Conservation (phyloP, 768 basidiomycete genomes). For the Suillus tomentosus region DNA sequence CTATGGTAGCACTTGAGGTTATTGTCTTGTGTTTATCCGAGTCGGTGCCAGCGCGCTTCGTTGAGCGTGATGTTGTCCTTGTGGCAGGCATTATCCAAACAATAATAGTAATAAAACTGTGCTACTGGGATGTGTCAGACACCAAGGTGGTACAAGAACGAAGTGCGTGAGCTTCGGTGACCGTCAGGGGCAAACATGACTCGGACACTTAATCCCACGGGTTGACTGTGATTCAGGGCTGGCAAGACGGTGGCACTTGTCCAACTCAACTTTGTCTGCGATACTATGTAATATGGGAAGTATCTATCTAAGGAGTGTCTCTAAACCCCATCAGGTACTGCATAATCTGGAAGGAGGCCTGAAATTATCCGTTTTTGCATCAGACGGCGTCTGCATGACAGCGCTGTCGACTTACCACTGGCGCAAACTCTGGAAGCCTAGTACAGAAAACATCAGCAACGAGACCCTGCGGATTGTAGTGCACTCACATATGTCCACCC, state of each 20-base stretch:
- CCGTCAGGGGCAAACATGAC: background rate
- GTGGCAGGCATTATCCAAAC: conserved; percentile 4
- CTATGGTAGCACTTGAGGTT: background rate
- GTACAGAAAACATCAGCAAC: background rate
- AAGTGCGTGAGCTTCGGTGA: background rate
- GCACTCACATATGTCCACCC: background rate
- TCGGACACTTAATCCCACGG: background rate
- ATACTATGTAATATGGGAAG: background rate
- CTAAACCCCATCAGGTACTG: background rate
- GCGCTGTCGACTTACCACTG: background rate
- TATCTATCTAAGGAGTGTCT: background rate
- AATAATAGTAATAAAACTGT: no score
- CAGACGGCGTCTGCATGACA: background rate
- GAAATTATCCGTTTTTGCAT: background rate
- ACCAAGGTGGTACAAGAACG: background rate
- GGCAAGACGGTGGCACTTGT: background rate
- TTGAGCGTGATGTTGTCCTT: background rate
- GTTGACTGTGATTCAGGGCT: background rate
- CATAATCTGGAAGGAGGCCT: background rate
- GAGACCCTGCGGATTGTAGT: background rate
- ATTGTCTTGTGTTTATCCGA: background rate
- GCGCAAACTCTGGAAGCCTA: background rate
- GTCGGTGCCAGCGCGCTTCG: background rate
- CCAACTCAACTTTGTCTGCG: background rate
- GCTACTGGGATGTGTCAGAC: background rate